These are phyloP conservation scores for Tetrapyrgos nigripes DNA, from an alignment of 1,284 basidiomycete species.

Conservation along the genomic window DNA sequence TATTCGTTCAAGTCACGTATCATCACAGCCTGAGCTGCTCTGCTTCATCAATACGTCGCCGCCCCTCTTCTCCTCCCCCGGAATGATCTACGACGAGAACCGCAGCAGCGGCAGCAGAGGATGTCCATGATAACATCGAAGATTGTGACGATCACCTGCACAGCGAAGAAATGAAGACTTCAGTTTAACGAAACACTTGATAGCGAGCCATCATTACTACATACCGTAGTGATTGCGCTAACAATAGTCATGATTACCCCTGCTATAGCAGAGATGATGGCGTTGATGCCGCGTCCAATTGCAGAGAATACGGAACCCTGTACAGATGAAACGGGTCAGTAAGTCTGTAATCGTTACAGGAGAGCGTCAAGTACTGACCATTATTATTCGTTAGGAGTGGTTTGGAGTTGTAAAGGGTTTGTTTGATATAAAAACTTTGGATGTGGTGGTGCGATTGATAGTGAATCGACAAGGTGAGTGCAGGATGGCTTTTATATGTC, in stretches of 20 bases:
- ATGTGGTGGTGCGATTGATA: too few species aligned
- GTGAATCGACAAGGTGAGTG: too few species aligned
- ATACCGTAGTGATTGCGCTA: constrained; percentile 59
- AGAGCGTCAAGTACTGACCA: background rate
- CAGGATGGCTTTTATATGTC: too few species aligned
- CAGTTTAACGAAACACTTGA: background rate
- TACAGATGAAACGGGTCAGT: background rate
- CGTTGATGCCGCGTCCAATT: constrained; percentile 61
- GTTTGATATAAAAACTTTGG: too few species aligned
- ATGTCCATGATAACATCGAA: constrained; percentile 66
- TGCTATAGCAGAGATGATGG: constrained; percentile 64
- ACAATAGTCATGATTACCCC: constrained; percentile 63
- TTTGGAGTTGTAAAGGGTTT: too few species aligned
- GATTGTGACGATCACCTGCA: constrained; percentile 69
- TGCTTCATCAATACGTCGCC: background rate
- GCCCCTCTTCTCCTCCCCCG: background rate
- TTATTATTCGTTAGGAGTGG: too few species aligned
- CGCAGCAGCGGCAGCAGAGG: constrained; percentile 64
- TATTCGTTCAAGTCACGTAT: too few species aligned
- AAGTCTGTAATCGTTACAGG: too few species aligned
- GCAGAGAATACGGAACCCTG: constrained; percentile 70
- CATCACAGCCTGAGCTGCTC: too few species aligned
- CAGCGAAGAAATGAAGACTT: constrained; percentile 1
- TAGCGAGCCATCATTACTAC: constrained; percentile 25
- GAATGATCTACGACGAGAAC: constrained; percentile 28